Evolutionary conservation across 371 early-diverging fungal genomes (phyloP).

Genomic region (Mucor racemosus): DNA sequence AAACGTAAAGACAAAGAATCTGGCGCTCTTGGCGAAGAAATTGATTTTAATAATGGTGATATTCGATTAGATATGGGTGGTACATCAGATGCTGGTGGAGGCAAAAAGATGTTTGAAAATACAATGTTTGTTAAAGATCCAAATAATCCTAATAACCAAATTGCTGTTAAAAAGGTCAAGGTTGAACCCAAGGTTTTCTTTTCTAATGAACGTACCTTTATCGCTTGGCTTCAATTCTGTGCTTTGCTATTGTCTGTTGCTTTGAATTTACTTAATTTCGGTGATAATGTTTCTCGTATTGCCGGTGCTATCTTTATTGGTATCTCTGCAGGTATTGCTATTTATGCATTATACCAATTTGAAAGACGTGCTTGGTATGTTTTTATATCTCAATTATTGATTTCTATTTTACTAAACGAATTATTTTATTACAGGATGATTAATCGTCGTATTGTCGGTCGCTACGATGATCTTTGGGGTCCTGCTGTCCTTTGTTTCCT

Average conservation of each 20-base stretch:
- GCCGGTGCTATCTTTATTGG: slow-evolving; percentile 80
- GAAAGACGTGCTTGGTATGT: slow-evolving; percentile 81
- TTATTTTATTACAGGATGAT: slow-evolving; percentile 58
- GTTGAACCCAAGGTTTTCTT: slow-evolving; percentile 99
- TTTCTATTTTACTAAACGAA: background rate
- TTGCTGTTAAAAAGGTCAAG: slow-evolving; percentile 77
- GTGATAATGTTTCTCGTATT: slow-evolving; percentile 73
- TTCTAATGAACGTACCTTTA: slow-evolving; percentile 99
- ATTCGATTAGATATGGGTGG: slow-evolving; percentile 28
- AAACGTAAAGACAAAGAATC: slow-evolving; percentile 14
- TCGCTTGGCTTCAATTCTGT: slow-evolving; percentile 87
- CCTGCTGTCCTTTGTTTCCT: slow-evolving; percentile 89
- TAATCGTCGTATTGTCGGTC: slow-evolving; percentile 63
- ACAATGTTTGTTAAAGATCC: slow-evolving; percentile 28
- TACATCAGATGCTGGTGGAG: background rate
- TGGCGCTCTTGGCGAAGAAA: slow-evolving; percentile 28
- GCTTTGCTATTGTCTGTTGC: slow-evolving; percentile 77
- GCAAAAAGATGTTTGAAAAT: slow-evolving; percentile 16
- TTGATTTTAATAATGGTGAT: slow-evolving; percentile 29
- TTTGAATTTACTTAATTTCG: slow-evolving; percentile 87
- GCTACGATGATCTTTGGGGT: slow-evolving; percentile 70
- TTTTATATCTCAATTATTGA: slow-evolving; percentile 12
- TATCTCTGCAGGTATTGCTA: slow-evolving; percentile 40
- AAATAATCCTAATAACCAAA: slow-evolving; percentile 24
- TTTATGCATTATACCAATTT: slow-evolving; percentile 81